Conservation (phyloP, 169 alveolate species). For the Eimeria brunetti region DNA sequence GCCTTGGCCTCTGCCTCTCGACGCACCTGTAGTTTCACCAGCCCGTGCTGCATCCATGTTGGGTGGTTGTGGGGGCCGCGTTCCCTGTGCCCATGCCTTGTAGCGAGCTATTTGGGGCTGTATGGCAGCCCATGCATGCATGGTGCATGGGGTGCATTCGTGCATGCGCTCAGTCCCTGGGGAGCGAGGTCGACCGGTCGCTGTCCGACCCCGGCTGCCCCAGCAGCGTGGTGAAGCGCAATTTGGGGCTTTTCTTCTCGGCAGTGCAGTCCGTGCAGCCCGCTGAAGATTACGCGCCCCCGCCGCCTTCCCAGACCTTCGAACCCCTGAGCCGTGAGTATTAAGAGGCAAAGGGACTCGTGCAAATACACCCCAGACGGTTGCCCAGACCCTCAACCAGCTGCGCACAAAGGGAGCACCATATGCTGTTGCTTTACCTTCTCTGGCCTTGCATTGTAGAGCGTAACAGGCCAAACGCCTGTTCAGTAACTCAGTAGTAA, state of each 20-base stretch:
- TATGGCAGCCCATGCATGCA: neutral
- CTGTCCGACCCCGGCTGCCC: slow-evolving; percentile 40
- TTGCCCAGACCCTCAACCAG: neutral
- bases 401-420: neutral
- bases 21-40: neutral
- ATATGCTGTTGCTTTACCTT: too few species aligned
- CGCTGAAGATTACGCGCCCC: slow-evolving; percentile 44
- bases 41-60: neutral
- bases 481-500: neutral
- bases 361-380: neutral
- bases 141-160: neutral
- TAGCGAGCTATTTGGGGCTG: neutral
- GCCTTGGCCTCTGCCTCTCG: neutral
- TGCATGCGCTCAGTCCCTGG: slow-evolving; percentile 42
- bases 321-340: slow-evolving; percentile 62
- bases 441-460: too few species aligned
- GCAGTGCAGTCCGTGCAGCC: slow-evolving; percentile 66
- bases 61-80: neutral
- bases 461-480: too few species aligned
- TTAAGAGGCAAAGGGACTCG: neutral
- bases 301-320: slow-evolving; percentile 48
- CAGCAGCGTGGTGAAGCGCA: slow-evolving; percentile 7
- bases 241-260: slow-evolving; percentile 49
- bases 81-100: neutral
- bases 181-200: slow-evolving; percentile 51